Evolutionary conservation across 208 protist species (phyloP).

Genomic region (Trichomonas tenax): DNA sequence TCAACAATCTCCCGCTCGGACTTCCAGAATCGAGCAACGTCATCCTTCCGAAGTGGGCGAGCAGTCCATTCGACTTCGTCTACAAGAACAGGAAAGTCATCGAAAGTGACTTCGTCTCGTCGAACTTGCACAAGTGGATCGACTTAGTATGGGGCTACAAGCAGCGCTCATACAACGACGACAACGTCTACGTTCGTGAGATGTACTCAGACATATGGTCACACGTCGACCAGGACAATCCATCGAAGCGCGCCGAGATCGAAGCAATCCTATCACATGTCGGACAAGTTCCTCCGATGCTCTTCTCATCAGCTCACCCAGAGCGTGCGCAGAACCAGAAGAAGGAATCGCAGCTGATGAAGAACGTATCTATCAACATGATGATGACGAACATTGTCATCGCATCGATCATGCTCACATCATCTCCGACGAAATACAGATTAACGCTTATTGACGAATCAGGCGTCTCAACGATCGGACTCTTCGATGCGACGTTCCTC

Average conservation of each 20-base stretch:
- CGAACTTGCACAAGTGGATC: conserved; percentile 49
- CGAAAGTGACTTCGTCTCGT: conserved; percentile 43
- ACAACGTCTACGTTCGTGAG: background rate
- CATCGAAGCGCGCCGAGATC: background rate
- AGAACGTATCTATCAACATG: background rate
- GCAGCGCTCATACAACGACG: conserved; percentile 32
- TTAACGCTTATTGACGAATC: background rate
- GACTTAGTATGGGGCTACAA: conserved; percentile 55
- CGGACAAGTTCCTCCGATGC: background rate
- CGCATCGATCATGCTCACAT: background rate
- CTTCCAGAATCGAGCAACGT: conserved; percentile 27
- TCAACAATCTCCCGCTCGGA: conserved; percentile 40
- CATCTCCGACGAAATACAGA: background rate
- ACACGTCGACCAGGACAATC: background rate
- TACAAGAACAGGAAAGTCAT: conserved; percentile 42
- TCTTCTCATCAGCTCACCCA: background rate
- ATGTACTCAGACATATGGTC: background rate
- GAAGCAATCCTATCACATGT: background rate
- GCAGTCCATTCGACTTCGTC: conserved; percentile 38
- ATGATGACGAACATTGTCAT: background rate
- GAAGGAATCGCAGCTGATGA: background rate
- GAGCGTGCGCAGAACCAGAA: background rate
- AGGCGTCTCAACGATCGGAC: background rate
- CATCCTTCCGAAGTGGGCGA: conserved; percentile 32
- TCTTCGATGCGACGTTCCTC: background rate